Conservation (phyloP, 495 filamentous ascomycete species). For the Penicillium dipodomyicola region DNA sequence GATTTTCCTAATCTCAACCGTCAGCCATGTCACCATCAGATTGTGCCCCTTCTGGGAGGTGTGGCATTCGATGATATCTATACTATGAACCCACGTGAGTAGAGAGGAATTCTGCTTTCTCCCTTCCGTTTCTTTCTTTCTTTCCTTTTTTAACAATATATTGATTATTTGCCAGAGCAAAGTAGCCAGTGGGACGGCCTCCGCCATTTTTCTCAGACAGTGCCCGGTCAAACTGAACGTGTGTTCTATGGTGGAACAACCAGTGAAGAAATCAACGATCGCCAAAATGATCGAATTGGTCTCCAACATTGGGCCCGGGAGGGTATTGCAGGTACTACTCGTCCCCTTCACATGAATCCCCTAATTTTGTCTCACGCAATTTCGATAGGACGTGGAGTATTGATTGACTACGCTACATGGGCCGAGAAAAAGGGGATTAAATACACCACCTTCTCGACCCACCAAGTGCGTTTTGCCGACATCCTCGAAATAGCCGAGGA, state of each 20-base stretch:
- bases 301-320: slow-evolving; percentile 46
- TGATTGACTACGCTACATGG: slow-evolving; percentile 56
- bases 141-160: neutral
- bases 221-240: slow-evolving; percentile 32
- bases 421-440: slow-evolving; percentile 37
- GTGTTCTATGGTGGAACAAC: slow-evolving; percentile 54
- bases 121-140: neutral
- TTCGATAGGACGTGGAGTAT: slow-evolving; percentile 48
- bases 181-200: slow-evolving; percentile 74
- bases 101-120: neutral
- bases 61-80: slow-evolving; percentile 62
- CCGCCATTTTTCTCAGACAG: slow-evolving; percentile 47
- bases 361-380: neutral
- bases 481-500: slow-evolving; percentile 39
- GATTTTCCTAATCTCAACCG: slow-evolving; percentile 45
- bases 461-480: slow-evolving; percentile 40
- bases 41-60: slow-evolving; percentile 41
- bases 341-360: neutral
- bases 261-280: slow-evolving; percentile 46
- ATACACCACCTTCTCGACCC: slow-evolving; percentile 38
- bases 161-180: slow-evolving; percentile 38
- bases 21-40: slow-evolving; percentile 39
- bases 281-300: slow-evolving; percentile 50
- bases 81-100: slow-evolving; percentile 60
- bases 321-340: slow-evolving; percentile 45